Conservation (phyloP, 78 protist genomes). For the Dictyostelium purpureum region DNA sequence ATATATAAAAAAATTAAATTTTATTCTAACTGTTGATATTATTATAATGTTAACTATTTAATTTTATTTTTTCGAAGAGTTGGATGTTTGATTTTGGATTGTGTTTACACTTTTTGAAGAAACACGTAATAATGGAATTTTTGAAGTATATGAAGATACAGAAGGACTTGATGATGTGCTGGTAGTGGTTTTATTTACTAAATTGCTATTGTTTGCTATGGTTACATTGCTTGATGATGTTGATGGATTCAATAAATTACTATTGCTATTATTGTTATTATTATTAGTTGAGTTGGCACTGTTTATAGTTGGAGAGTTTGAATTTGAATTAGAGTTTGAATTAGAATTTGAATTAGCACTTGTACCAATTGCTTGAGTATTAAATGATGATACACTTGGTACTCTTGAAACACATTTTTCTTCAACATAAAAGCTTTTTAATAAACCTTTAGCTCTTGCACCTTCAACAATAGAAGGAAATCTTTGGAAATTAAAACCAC, state of each 20-base stretch:
- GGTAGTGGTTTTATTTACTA: neutral
- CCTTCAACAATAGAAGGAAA: constrained; percentile 76
- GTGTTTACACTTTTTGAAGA: constrained; percentile 29
- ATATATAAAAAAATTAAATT: too few relatives aligned
- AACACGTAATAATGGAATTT: constrained; percentile 30
- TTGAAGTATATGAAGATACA: neutral
- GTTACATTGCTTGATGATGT: neutral
- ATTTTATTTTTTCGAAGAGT: neutral
- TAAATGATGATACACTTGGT: constrained; percentile 23
- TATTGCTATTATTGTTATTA: neutral
- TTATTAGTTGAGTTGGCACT: neutral
- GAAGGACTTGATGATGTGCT: constrained; percentile 21
- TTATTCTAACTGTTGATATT: too few relatives aligned
- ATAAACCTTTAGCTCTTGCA: constrained; percentile 61
- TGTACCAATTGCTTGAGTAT: neutral
- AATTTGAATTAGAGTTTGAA: neutral
- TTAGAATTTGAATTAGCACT: neutral
- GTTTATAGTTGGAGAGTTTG: neutral
- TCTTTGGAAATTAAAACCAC: constrained; percentile 75
- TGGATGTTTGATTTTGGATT: neutral
- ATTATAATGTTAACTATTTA: too few relatives aligned
- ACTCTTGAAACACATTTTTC: constrained; percentile 60
- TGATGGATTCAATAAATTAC: neutral
- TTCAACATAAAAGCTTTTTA: constrained; percentile 69
- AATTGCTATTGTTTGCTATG: neutral